Evolutionary conservation across 2,329 filamentous ascomycete genomes (phyloP).

Genomic region (Epichloe elymi): DNA sequence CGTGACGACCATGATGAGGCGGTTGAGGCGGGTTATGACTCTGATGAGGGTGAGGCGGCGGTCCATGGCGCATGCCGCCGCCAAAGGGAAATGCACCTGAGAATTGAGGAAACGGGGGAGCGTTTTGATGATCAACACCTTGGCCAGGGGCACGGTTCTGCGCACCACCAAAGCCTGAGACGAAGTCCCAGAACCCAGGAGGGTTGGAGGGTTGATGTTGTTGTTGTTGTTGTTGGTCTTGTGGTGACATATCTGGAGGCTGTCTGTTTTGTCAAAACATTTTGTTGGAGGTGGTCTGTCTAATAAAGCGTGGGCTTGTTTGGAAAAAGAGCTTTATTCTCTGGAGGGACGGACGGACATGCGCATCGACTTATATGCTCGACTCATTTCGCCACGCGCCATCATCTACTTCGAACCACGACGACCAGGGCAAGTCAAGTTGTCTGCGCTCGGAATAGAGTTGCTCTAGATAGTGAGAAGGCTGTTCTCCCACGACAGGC

Average conservation of each 20-base stretch:
- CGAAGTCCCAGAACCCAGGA: constrained; percentile 20
- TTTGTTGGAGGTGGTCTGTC: too few relatives aligned
- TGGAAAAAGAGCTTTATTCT: too few relatives aligned
- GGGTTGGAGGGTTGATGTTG: constrained; percentile 1
- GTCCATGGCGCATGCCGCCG: constrained; percentile 6
- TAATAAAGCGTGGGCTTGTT: too few relatives aligned
- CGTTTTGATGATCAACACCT: constrained; percentile 25
- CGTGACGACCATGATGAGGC: constrained; percentile 6
- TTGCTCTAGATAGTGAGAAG: too few relatives aligned
- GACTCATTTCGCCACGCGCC: background rate
- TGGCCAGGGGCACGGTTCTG: constrained; percentile 18
- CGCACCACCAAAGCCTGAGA: constrained; percentile 18
- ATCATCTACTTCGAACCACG: too few relatives aligned
- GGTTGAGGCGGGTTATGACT: too few relatives aligned
- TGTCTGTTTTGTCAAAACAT: background rate
- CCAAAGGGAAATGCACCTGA: constrained; percentile 23
- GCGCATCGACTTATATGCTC: background rate
- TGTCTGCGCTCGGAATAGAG: too few relatives aligned
- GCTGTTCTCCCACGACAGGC: too few relatives aligned
- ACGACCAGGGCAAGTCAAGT: too few relatives aligned
- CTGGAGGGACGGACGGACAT: too few relatives aligned
- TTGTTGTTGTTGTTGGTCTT: constrained; percentile 5
- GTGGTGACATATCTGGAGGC: constrained; percentile 13
- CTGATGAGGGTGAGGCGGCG: constrained; percentile 1
- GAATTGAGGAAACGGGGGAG: constrained; percentile 11